phyloP scores from a whole-genome alignment of 164 flowering plant genomes.

The Kingdonia uniflora region DNA sequence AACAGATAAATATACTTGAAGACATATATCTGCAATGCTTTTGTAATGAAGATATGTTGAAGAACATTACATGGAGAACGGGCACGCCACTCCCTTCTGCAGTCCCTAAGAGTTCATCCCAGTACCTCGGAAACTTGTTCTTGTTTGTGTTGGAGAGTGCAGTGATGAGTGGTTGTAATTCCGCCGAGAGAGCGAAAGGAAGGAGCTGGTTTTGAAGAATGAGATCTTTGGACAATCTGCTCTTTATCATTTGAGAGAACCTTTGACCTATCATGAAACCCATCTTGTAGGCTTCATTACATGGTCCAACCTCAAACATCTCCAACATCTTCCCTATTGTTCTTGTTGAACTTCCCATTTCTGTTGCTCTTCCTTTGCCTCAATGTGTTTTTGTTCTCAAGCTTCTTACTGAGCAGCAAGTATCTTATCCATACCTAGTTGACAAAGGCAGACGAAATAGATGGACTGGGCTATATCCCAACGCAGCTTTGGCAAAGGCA shows the following conservation, averaged over 20 bases:
- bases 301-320: slow-evolving; percentile 66
- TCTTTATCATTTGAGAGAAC: slow-evolving; percentile 44
- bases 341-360: slow-evolving; percentile 1
- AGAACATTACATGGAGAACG: slow-evolving; percentile 34
- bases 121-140: slow-evolving; percentile 43
- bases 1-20: not conserved
- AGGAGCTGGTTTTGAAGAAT: slow-evolving; percentile 55
- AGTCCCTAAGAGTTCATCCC: slow-evolving; percentile 71
- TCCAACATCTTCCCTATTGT: slow-evolving; percentile 26
- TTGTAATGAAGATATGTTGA: not conserved
- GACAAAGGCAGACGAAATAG: no score
- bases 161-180: slow-evolving; percentile 31
- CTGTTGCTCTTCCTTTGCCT: no score
- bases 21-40: no score
- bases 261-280: slow-evolving; percentile 59
- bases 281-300: slow-evolving; percentile 40
- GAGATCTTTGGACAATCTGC: slow-evolving; percentile 54
- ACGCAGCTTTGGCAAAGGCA: no score
- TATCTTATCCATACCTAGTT: slow-evolving; percentile 3
- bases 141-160: slow-evolving; percentile 35
- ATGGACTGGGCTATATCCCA: no score
- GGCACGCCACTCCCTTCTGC: slow-evolving; percentile 74
- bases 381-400: no score
- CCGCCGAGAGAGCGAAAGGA: slow-evolving; percentile 42
- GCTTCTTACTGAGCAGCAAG: not conserved